Evolutionary conservation across 2,329 filamentous ascomycete species (phyloP), one percentile per base, ranked within the genome.

Genomic region (Microcyclosporella mali): DNA sequence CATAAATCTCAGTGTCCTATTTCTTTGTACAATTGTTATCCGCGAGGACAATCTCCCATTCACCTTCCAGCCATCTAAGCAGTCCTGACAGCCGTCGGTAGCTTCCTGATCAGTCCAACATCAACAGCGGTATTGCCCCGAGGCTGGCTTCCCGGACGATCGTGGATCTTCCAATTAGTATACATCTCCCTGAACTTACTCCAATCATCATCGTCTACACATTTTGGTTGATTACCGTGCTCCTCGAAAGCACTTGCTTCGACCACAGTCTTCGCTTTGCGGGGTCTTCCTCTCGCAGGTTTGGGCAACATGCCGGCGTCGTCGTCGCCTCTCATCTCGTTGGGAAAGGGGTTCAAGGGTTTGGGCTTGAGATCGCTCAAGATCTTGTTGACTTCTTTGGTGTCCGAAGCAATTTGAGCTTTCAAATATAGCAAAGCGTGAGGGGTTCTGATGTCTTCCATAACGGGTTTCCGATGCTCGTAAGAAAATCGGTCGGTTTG

Each of bases 341-440:
- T 37, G 9, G 41, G 39, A 14, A 39, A 43, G 6, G 40, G 18
- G 4, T 44, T 49, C 32, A 38, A 33, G 3, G 32, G n/a, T 25
- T 18, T 30, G 28, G 10, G 40, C 11, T 51, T 53, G 33, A 51
- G 19, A 6, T 52, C 47, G 21, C 47, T 49, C 18, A 55, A 30
- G 37, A 55, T 49, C 15, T 47, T 40, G 38, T 49, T 74, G 2
- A 97, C 70, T 60, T 95, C 89, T 19, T 77, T 68, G 32, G 94
- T 85, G 41, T 81, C 73, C 27, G 72, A 77, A 4, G 81, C 79
- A 54, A 95, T 92, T 64, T 98, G 92, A 0, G 92, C 90, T 56
- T 78, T 82, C 38, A 97, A 75, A 60, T 92, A 92, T 9, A 46
- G 46, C 17, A 50, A 36, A 11, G 49, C 52, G 33, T 59, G 55